Evolutionary conservation across 768 basidiomycete genomes (phyloP).

Genomic region (Lentinula sp.): DNA sequence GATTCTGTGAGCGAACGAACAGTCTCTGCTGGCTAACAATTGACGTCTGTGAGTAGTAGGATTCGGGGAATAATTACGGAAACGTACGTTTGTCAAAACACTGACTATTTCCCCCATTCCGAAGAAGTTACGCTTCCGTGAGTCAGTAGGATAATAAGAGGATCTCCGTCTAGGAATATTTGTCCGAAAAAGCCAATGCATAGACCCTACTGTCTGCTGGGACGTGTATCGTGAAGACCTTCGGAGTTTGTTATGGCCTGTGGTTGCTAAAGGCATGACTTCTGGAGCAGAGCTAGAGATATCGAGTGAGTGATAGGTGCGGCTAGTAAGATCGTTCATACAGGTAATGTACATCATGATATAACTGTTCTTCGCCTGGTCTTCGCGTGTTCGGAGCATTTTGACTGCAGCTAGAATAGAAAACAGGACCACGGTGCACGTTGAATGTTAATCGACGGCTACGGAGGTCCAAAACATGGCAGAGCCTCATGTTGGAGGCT

Average conservation of each 20-base stretch:
- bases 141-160: constrained; percentile 52
- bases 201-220: constrained; percentile 22
- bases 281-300: not conserved
- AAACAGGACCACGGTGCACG: not conserved
- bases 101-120: constrained; percentile 75
- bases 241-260: constrained; percentile 17
- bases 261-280: constrained; percentile 16
- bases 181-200: constrained; percentile 74
- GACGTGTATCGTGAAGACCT: constrained; percentile 17
- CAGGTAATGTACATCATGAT: not conserved
- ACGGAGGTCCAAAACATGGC: not conserved
- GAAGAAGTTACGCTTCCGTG: constrained; percentile 68
- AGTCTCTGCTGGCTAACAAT: constrained; percentile 64
- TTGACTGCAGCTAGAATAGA: not conserved
- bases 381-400: constrained; percentile 4
- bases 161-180: constrained; percentile 64
- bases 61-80: not conserved
- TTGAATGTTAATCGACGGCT: not conserved
- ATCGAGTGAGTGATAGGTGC: constrained; percentile 9
- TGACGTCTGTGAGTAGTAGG: not conserved
- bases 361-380: not conserved
- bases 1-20: constrained; percentile 78
- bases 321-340: not conserved
- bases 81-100: constrained; percentile 66
- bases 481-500: not conserved